Base-by-base conservation (phyloP, 1,284 basidiomycete species). In the Trichosporon inkin region DNA sequence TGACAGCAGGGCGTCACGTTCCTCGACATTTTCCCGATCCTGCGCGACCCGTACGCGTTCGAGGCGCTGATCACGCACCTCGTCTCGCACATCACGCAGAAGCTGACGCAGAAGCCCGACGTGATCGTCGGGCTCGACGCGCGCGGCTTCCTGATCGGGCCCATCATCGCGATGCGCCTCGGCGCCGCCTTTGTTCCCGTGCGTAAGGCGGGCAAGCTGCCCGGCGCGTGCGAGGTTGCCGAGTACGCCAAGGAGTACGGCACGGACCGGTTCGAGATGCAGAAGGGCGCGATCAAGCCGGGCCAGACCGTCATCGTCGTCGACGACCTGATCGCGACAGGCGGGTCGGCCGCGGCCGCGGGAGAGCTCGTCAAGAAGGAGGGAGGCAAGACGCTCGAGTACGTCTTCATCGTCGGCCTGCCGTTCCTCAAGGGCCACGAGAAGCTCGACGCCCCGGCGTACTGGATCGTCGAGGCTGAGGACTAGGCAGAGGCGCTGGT, bases 111-210 rank as follows among this genome's bases (percentile, higher is more conserved):
- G 63, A 91, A 89, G 78, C 87, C 99, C 66, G 95, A 99, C 78
- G 90, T 91, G 55, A 84, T 99, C 63, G 92, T 99, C 59, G 96
- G 92, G 37, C 84, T 99, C 44, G 96, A 99, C 77, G 95, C 95
- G 17, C 84, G 96, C 61, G 96, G 96, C 8, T 99, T 99, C 82
- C 84, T 99, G 55, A 80, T 99, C 16, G 96, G 94, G 1, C 96
- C 96, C 4, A 84, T 92, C 67, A 85, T 99, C 70, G 96, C 96
- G 10, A 81, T 92, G 71, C 83, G 95, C 59, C 81, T 99, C 37
- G 92, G 92, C 22, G 93, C 93, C 2, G 91, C 92, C 10, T 99
- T 99, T 70, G 93, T 98, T 1, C 94, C 96, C 19, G 93, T 99
- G 20, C 84, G 96, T 64, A 99, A 99, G 81, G 81, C 81, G 64